Base-by-base conservation (phyloP, 305 asterid genomes). In the Fraxinus velutina region DNA sequence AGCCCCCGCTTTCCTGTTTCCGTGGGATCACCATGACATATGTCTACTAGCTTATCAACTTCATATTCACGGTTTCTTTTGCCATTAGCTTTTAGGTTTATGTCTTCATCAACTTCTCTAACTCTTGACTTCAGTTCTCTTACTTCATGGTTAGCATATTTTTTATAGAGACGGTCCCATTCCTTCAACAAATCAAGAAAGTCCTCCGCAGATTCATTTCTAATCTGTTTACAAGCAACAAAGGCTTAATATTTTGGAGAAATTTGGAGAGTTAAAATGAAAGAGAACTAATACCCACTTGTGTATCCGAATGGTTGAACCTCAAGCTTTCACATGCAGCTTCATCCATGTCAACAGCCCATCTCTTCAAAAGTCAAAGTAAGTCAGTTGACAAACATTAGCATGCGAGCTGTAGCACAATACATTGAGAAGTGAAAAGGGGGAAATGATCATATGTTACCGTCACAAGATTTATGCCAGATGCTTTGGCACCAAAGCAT, bases 291-390 rank as follows among this genome's bases (percentile, higher is more conserved):
- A 76, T 66, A 80, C 91, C 84, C 76, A 93, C 97, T 78, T 91
- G 92, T 79, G 96, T 85, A 85, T 89, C 91, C 3, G 93, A 92
- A 88, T 93, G 98, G 85, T 93, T 93, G 80, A 88, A 83, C 90
- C 88, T 90, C 90, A 93, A 81, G 90, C 96, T 93, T 83, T 90
- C 83, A 76, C 96, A 91, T 74, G 98, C 97, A 82, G 98, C 90
- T 84, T 85, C 85, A 80, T 91, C 88, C 77, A 85, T 75, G 88
- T 93, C 98, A 73, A 92, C 93, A 29, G 97, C 94, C 98, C 98
- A 93, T 88, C 91, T 93, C 97, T 93, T 83, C 22, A 83, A 72
- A 44, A 55, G 75, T 81, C 77, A 77, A 81, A 85, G 42, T 71
- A 86, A 78, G 81, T 79, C 83, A 81, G 70, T 78, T 74, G 36